These are phyloP conservation scores for Glycine tomentella DNA, from an alignment of 306 rosid species.

Conservation along the genomic window DNA sequence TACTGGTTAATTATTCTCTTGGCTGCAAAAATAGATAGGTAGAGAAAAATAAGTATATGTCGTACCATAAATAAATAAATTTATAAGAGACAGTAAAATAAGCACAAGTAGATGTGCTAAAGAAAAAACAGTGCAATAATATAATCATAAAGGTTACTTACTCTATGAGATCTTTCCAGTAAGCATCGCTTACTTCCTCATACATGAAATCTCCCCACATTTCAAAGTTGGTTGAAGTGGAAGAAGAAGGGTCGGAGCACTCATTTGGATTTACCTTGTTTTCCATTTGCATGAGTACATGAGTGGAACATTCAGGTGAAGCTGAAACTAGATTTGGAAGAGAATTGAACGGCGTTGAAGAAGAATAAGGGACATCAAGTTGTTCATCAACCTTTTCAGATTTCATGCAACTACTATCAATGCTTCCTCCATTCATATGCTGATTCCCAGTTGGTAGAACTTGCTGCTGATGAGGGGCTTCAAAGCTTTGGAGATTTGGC, in stretches of 20 bases:
- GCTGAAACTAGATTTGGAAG: conserved; percentile 60
- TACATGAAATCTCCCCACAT: conserved; percentile 63
- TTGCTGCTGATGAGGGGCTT: conserved; percentile 29
- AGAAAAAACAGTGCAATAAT: background rate
- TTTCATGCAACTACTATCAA: conserved; percentile 23
- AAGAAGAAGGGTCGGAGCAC: conserved; percentile 41
- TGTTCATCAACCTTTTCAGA: conserved; percentile 29
- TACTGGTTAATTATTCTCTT: conserved; percentile 44
- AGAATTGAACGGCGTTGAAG: conserved; percentile 41
- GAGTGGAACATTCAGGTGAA: conserved; percentile 51
- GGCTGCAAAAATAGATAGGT: conserved; percentile 44
- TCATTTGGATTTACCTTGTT: conserved; percentile 44
- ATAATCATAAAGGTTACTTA: conserved; percentile 35
- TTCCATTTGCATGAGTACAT: conserved; percentile 39
- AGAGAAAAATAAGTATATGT: background rate
- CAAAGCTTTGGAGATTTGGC: conserved; percentile 42
- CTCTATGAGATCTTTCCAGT: conserved; percentile 66
- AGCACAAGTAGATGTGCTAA: conserved; percentile 22
- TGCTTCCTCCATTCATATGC: conserved; percentile 23
- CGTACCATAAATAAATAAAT: background rate
- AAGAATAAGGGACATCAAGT: conserved; percentile 36
- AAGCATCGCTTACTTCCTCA: conserved; percentile 56
- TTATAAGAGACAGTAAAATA: background rate
- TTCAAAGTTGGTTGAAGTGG: conserved; percentile 61
- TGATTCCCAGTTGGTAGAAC: conserved; percentile 20